Conservation (phyloP, 2,329 filamentous ascomycete genomes). For the Colletotrichum tofieldiae region DNA sequence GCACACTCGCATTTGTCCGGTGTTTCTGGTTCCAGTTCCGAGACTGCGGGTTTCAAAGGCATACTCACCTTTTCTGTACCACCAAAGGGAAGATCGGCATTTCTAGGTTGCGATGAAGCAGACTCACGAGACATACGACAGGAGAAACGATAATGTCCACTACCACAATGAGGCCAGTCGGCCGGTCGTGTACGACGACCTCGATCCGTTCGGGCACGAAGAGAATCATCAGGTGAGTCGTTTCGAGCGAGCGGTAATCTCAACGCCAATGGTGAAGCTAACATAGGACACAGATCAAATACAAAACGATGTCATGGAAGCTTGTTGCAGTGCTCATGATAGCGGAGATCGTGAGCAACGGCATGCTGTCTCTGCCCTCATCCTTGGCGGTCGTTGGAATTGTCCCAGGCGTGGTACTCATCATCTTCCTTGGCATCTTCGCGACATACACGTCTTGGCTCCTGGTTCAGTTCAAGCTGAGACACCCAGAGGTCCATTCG, state of each 20-base stretch:
- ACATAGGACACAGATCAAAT: conserved; percentile 57
- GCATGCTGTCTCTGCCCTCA: conserved; percentile 68
- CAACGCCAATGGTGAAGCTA: neutral
- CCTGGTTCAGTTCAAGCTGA: conserved; percentile 64
- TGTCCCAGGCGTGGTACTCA: conserved; percentile 62
- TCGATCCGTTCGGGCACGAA: conserved; percentile 41
- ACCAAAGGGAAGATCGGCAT: neutral
- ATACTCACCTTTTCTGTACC: neutral
- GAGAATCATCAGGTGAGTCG: conserved; percentile 27
- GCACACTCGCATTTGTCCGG: no score
- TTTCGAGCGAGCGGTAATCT: neutral
- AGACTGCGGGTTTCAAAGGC: neutral
- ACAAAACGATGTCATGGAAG: conserved; percentile 68
- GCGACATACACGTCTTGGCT: conserved; percentile 65
- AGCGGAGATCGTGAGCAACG: conserved; percentile 69
- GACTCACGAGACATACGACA: neutral
- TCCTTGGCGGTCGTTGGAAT: conserved; percentile 66
- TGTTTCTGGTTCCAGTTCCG: neutral
- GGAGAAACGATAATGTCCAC: neutral
- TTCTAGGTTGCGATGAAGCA: conserved; percentile 20
- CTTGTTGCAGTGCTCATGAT: conserved; percentile 69
- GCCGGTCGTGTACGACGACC: conserved; percentile 36
- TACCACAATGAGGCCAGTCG: neutral
- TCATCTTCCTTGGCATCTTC: conserved; percentile 57
- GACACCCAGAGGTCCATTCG: conserved; percentile 65